phyloP scores from a whole-genome alignment of 805 yeast genomes.

The Middelhovenomyces tepae region DNA sequence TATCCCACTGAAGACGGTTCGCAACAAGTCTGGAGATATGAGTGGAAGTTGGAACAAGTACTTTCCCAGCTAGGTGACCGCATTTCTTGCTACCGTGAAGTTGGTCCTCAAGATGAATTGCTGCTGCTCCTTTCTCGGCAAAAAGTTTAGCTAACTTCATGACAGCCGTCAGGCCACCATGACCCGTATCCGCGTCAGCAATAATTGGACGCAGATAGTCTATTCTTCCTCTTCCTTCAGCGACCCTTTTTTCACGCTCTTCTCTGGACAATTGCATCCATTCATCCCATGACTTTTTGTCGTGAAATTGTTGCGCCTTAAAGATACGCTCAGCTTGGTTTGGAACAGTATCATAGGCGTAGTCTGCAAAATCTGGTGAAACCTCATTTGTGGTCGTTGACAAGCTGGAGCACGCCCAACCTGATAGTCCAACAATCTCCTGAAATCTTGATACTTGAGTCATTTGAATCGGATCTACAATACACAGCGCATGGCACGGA shows the following conservation, averaged over 20 bases:
- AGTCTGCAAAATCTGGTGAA: slow-evolving; percentile 60
- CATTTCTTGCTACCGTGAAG: slow-evolving; percentile 59
- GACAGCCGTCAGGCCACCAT: slow-evolving; percentile 52
- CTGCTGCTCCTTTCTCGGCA: slow-evolving; percentile 62
- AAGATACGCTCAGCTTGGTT: slow-evolving; percentile 52
- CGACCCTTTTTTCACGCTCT: slow-evolving; percentile 19
- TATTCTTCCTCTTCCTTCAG: slow-evolving; percentile 22
- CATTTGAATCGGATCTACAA: slow-evolving; percentile 56
- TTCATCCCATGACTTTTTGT: slow-evolving; percentile 38
- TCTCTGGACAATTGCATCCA: slow-evolving; percentile 26
- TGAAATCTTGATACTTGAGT: slow-evolving; percentile 46
- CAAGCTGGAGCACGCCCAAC: slow-evolving; percentile 53
- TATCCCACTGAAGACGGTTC: slow-evolving; percentile 55
- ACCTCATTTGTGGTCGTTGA: slow-evolving; percentile 55
- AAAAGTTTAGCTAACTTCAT: slow-evolving; percentile 58
- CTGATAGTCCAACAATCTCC: slow-evolving; percentile 47
- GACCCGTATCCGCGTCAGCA: slow-evolving; percentile 63
- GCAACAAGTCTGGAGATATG: slow-evolving; percentile 48
- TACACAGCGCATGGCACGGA: slow-evolving; percentile 53
- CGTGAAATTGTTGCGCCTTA: slow-evolving; percentile 51
- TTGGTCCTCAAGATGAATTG: slow-evolving; percentile 57
- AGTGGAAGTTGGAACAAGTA: slow-evolving; percentile 49
- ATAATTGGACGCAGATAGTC: slow-evolving; percentile 54
- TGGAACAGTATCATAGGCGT: slow-evolving; percentile 64
- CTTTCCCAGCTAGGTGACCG: slow-evolving; percentile 56